Percentiles rank a stretch among this genome's conserved stretches.
Evolutionary conservation across 805 yeast genomes (phyloP).

Genomic region (Starmerella geochares): DNA sequence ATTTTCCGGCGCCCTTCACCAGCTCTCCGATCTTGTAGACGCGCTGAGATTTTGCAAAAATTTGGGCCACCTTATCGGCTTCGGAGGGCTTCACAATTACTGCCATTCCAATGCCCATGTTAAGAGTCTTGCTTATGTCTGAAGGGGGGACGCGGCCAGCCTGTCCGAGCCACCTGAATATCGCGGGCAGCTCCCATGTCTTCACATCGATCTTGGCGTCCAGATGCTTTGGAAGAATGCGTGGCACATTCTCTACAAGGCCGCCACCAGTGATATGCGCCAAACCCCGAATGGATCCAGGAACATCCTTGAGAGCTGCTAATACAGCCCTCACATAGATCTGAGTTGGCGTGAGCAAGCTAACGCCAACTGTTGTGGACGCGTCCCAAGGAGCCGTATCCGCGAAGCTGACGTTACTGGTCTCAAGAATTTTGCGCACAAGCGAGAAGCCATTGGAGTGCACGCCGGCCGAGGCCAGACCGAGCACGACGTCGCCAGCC

Average conservation of each 20-base stretch:
- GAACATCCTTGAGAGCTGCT: slow-evolving; percentile 44
- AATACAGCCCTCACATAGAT: slow-evolving; percentile 88
- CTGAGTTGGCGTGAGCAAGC: slow-evolving; percentile 77
- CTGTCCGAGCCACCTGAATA: slow-evolving; percentile 88
- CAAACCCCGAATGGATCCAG: slow-evolving; percentile 66
- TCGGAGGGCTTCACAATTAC: slow-evolving; percentile 64
- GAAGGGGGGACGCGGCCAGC: slow-evolving; percentile 80
- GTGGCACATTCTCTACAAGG: slow-evolving; percentile 86
- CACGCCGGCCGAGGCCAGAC: slow-evolving; percentile 81
- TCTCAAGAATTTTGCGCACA: slow-evolving; percentile 82
- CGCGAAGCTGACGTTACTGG: slow-evolving; percentile 57
- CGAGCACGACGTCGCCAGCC: slow-evolving; percentile 73
- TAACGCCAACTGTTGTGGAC: slow-evolving; percentile 67
- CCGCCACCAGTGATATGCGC: slow-evolving; percentile 99
- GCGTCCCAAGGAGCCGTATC: slow-evolving; percentile 79
- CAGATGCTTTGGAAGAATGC: slow-evolving; percentile 74
- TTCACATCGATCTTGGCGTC: slow-evolving; percentile 72
- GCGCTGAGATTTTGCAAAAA: slow-evolving; percentile 59
- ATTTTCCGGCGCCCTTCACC: slow-evolving; percentile 38
- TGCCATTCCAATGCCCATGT: slow-evolving; percentile 96
- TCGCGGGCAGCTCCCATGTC: slow-evolving; percentile 75
- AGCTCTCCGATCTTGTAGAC: slow-evolving; percentile 62
- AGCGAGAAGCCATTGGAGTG: slow-evolving; percentile 96
- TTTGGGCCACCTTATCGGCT: slow-evolving; percentile 45
- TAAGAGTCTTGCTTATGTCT: slow-evolving; percentile 83